These are phyloP conservation scores for Rhipidocladum racemiflorum DNA, from an alignment of 176 grass and related monocot species.

Conservation along the genomic window DNA sequence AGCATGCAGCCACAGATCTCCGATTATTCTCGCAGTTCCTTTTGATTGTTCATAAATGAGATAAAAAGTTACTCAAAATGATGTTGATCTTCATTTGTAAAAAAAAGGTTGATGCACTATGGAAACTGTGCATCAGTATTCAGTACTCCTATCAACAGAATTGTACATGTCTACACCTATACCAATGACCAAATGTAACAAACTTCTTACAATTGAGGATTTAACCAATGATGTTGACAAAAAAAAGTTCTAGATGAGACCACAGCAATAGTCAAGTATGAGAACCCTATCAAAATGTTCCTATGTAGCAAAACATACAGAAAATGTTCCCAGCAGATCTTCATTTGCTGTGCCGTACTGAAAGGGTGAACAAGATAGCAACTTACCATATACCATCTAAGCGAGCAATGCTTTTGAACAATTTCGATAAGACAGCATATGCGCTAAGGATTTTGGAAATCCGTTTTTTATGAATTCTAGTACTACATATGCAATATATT, in stretches of 20 bases:
- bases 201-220: not conserved
- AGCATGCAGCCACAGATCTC: constrained; percentile 76
- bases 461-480: not conserved
- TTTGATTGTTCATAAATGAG: constrained; percentile 37
- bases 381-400: not conserved
- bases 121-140: not conserved
- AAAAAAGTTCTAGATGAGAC: not conserved
- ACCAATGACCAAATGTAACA: constrained; percentile 21
- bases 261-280: not conserved
- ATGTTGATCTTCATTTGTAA: too few relatives aligned
- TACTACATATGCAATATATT: not conserved
- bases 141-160: constrained; percentile 7
- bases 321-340: not conserved
- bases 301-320: not conserved
- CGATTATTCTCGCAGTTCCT: constrained; percentile 64
- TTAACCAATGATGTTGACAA: not conserved
- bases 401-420: not conserved
- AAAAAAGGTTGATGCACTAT: not conserved
- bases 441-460: not conserved
- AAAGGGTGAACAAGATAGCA: not conserved
- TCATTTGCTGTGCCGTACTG: not conserved
- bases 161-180: not conserved
- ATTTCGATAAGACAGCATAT: not conserved
- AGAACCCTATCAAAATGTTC: not conserved
- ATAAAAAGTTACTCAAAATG: constrained; percentile 31